phyloP scores from a whole-genome alignment of 805 yeast species.

The Metschnikowia matae region DNA sequence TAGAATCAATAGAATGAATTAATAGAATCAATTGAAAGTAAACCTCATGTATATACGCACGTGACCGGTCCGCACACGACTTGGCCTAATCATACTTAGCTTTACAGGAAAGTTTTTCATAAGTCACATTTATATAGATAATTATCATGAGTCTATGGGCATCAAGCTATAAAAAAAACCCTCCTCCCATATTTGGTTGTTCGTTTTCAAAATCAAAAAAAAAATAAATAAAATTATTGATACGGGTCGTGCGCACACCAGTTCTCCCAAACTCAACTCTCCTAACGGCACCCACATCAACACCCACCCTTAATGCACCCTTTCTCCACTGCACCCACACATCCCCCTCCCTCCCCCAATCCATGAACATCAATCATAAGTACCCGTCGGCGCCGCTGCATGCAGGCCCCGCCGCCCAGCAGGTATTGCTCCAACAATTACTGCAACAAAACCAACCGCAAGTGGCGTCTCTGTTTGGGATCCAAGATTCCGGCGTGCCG shows the following conservation, averaged over 20 bases:
- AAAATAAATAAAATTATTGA: too few relatives aligned
- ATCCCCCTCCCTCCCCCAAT: background rate
- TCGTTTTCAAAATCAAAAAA: too few relatives aligned
- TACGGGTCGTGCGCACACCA: background rate
- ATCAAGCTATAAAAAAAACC: too few relatives aligned
- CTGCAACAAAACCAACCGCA: slow-evolving; percentile 38
- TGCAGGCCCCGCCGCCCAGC: slow-evolving; percentile 41
- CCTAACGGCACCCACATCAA: background rate
- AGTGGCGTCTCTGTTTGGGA: slow-evolving; percentile 11
- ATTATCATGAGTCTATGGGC: too few relatives aligned
- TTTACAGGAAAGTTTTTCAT: too few relatives aligned
- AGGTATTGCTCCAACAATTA: slow-evolving; percentile 39
- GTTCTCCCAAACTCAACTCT: slow-evolving; percentile 2
- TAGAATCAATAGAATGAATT: too few relatives aligned
- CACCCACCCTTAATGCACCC: slow-evolving; percentile 4
- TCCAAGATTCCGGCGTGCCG: slow-evolving; percentile 13
- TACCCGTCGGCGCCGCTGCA: slow-evolving; percentile 25
- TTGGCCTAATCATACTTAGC: too few relatives aligned
- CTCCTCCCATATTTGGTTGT: too few relatives aligned
- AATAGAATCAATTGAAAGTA: too few relatives aligned
- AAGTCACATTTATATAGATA: too few relatives aligned
- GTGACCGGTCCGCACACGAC: too few relatives aligned
- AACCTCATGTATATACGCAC: too few relatives aligned
- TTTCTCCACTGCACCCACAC: slow-evolving; percentile 1
- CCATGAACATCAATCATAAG: slow-evolving; percentile 22